Evolutionary conservation across 805 yeast species (phyloP).

Genomic region (Lachancea quebecensis): DNA sequence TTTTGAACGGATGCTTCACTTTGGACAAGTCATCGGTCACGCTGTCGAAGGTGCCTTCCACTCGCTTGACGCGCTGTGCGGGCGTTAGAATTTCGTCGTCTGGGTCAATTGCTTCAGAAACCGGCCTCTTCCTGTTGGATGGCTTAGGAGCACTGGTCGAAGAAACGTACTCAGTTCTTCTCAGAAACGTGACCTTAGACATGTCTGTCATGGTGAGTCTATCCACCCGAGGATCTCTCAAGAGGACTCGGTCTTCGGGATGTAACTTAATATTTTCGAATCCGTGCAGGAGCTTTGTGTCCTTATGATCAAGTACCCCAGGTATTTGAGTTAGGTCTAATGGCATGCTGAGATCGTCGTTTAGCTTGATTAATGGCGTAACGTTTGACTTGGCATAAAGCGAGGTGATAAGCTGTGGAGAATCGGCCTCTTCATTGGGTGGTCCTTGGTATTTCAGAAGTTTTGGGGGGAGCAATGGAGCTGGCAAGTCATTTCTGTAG

Average conservation of each 20-base stretch:
- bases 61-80: conserved; percentile 30
- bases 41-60: conserved; percentile 71
- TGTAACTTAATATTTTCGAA: conserved; percentile 47
- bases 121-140: conserved; percentile 27
- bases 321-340: conserved; percentile 63
- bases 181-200: conserved; percentile 61
- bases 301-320: conserved; percentile 59
- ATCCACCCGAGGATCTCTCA: conserved; percentile 67
- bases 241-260: conserved; percentile 66
- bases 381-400: conserved; percentile 71
- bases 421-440: conserved; percentile 39
- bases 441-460: conserved; percentile 47
- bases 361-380: conserved; percentile 49
- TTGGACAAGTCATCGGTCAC: conserved; percentile 41
- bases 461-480: conserved; percentile 90
- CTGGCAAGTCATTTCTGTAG: conserved; percentile 82
- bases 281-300: conserved; percentile 38
- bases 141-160: conserved; percentile 41
- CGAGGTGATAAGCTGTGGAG: conserved; percentile 57
- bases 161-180: conserved; percentile 91
- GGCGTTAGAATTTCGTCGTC: conserved; percentile 23
- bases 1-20: conserved; percentile 74
- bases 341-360: conserved; percentile 66
- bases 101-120: conserved; percentile 12
- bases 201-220: conserved; percentile 31